These are phyloP conservation scores for Hypomontagnella monticulosa DNA, from an alignment of 495 filamentous ascomycete genomes.

Conservation along the genomic window DNA sequence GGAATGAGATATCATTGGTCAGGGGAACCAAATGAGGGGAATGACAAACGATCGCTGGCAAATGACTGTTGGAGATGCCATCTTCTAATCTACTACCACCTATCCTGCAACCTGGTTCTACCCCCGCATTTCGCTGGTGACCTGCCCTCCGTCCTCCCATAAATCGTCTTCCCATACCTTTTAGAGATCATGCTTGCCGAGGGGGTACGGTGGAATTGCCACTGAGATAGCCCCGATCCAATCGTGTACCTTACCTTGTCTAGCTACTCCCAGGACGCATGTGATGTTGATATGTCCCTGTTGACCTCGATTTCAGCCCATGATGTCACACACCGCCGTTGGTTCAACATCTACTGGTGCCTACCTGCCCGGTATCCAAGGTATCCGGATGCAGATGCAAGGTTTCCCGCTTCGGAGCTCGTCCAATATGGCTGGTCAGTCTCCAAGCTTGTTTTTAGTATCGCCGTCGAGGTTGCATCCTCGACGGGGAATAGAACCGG, in stretches of 20 bases:
- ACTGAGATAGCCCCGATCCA: slow-evolving; percentile 23
- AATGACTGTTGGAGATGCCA: slow-evolving; percentile 26
- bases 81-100: not conserved
- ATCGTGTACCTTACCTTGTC: slow-evolving; percentile 25
- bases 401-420: slow-evolving; percentile 10
- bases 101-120: not conserved
- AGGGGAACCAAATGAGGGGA: slow-evolving; percentile 14
- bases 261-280: slow-evolving; percentile 16
- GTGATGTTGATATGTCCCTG: slow-evolving; percentile 21
- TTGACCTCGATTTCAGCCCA: slow-evolving; percentile 29
- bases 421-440: slow-evolving; percentile 16
- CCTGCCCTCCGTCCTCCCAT: slow-evolving; percentile 1
- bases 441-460: slow-evolving; percentile 24
- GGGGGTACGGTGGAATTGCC: slow-evolving; percentile 1
- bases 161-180: not conserved
- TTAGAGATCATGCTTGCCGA: slow-evolving; percentile 19
- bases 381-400: slow-evolving; percentile 27
- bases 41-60: slow-evolving; percentile 6
- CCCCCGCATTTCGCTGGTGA: slow-evolving; percentile 23
- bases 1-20: slow-evolving; percentile 8
- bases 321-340: slow-evolving; percentile 33
- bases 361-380: slow-evolving; percentile 17
- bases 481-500: slow-evolving; percentile 14
- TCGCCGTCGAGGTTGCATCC: slow-evolving; percentile 36
- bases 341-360: slow-evolving; percentile 23